These are phyloP conservation scores for Pseudogymnoascus pannorum DNA, from an alignment of 2,329 filamentous ascomycete genomes.

Conservation along the genomic window DNA sequence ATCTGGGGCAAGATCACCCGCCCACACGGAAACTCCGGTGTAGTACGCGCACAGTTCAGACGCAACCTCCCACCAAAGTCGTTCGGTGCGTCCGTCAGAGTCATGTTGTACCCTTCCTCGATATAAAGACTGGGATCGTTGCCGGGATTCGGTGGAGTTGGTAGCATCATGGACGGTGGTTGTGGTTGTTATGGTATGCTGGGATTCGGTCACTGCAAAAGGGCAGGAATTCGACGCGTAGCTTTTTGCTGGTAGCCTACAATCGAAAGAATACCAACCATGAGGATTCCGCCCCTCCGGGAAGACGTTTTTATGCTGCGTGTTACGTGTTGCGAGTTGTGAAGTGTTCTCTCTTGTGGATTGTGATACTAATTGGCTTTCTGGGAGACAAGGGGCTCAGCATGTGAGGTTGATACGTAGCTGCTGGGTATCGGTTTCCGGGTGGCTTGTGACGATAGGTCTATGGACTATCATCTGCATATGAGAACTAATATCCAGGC, in stretches of 20 bases:
- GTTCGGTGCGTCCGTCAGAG: conserved; percentile 91
- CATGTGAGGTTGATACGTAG: no score
- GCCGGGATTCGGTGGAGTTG: conserved; percentile 50
- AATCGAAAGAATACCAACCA: conserved; percentile 39
- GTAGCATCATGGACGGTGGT: conserved; percentile 41
- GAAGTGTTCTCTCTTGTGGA: background rate
- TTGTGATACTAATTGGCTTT: background rate
- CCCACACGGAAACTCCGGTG: conserved; percentile 95
- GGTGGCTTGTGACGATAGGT: no score
- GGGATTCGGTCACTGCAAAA: conserved; percentile 41
- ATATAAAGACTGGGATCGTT: conserved; percentile 62
- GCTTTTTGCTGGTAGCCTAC: conserved; percentile 46
- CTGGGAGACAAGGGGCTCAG: no score
- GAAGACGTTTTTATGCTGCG: background rate
- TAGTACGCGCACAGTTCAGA: conserved; percentile 96
- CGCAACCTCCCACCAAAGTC: conserved; percentile 92
- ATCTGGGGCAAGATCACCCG: conserved; percentile 99
- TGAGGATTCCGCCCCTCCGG: background rate
- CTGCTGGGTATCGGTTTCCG: no score
- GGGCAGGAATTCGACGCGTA: conserved; percentile 48
- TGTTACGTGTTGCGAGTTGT: background rate
- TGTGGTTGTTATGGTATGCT: conserved; percentile 49
- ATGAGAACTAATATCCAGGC: no score
- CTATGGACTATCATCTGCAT: no score
- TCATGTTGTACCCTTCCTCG: conserved; percentile 97